phyloP scores from a whole-genome alignment of 2,329 filamentous ascomycete species.

The Ophiostoma novo-ulmi region DNA sequence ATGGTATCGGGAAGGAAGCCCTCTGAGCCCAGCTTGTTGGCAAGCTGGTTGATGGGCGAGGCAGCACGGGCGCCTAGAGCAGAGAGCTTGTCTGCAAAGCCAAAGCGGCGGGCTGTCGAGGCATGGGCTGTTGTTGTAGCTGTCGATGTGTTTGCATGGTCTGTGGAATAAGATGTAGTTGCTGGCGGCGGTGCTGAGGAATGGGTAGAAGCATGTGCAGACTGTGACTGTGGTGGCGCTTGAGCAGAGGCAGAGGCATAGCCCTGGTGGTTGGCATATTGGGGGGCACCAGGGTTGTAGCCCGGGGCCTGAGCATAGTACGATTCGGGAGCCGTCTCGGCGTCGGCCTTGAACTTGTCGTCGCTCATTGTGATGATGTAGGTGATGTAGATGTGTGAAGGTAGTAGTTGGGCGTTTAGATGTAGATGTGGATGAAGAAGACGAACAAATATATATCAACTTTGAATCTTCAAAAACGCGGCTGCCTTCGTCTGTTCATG shows the following conservation, averaged over 20 bases:
- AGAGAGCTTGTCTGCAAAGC: slow-evolving; percentile 32
- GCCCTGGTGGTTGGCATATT: slow-evolving; percentile 26
- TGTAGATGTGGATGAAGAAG: not conserved
- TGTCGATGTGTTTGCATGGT: not conserved
- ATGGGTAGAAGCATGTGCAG: not conserved
- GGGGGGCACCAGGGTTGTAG: slow-evolving; percentile 29
- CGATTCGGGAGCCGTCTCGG: slow-evolving; percentile 17
- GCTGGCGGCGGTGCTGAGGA: not conserved
- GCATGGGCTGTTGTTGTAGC: not conserved
- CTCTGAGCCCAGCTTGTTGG: slow-evolving; percentile 76
- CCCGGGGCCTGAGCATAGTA: slow-evolving; percentile 23
- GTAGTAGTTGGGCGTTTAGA: not conserved
- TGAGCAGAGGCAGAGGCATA: slow-evolving; percentile 15
- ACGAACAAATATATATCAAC: not conserved
- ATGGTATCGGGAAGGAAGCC: slow-evolving; percentile 81
- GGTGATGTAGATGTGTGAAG: not conserved
- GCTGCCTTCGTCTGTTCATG: not conserved
- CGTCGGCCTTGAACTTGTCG: not conserved
- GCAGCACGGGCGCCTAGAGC: slow-evolving; percentile 48
- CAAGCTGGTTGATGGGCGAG: slow-evolving; percentile 72
- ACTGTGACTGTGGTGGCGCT: slow-evolving; percentile 13
- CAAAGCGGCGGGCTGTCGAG: slow-evolving; percentile 9
- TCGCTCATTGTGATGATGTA: not conserved
- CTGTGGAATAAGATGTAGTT: not conserved
- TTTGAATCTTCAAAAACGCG: not conserved